phyloP scores from a whole-genome alignment of 441 rosid species.

The Gossypium trilobum region DNA sequence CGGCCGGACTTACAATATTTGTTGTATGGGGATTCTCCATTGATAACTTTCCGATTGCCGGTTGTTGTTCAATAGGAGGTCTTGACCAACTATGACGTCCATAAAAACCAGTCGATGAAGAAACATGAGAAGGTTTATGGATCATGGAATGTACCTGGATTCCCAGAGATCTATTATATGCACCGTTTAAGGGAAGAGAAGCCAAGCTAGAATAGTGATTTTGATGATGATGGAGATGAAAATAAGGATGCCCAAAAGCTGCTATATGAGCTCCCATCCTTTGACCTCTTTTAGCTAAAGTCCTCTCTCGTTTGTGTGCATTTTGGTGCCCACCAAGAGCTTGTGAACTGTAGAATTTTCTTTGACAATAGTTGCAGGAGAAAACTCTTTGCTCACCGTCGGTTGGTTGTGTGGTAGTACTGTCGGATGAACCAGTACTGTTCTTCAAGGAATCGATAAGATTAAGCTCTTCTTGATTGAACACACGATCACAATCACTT shows the following conservation, averaged over 20 bases:
- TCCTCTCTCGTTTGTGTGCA: constrained; percentile 82
- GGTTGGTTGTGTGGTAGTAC: constrained; percentile 9
- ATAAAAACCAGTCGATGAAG: constrained; percentile 27
- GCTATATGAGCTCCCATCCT: constrained; percentile 25
- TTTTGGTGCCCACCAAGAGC: constrained; percentile 92
- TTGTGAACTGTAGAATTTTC: constrained; percentile 76
- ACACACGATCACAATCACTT: constrained; percentile 25
- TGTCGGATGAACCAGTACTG: constrained; percentile 16
- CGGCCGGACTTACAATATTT: constrained; percentile 16
- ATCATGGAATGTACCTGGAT: constrained; percentile 60
- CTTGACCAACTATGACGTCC: constrained; percentile 44
- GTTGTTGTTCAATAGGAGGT: constrained; percentile 45
- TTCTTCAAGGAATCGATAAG: constrained; percentile 43
- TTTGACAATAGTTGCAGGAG: constrained; percentile 75
- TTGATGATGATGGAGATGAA: constrained; percentile 23
- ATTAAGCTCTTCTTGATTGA: constrained; percentile 55
- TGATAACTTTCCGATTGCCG: constrained; percentile 52
- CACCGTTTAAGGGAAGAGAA: constrained; percentile 50
- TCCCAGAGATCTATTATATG: constrained; percentile 47
- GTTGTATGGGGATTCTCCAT: constrained; percentile 25
- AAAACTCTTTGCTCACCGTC: constrained; percentile 48
- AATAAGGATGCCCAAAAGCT: constrained; percentile 42
- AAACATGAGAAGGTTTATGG: constrained; percentile 39
- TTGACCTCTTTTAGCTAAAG: constrained; percentile 59
- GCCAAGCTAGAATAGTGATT: constrained; percentile 39